phyloP scores from a whole-genome alignment of 179 eudicot species.

The Gypsophila paniculata region DNA sequence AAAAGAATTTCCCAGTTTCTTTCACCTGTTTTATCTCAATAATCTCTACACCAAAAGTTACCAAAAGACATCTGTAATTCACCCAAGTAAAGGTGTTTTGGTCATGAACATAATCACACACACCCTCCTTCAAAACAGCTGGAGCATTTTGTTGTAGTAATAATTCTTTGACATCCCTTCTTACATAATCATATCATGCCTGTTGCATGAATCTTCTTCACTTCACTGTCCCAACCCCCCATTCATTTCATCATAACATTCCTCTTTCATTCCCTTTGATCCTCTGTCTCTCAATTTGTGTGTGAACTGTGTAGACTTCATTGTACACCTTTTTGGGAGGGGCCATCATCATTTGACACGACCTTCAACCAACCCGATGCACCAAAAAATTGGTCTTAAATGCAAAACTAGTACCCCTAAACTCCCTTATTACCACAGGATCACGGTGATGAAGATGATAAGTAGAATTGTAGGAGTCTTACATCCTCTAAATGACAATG shows the following conservation, averaged over 20 bases:
- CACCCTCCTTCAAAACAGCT: neutral
- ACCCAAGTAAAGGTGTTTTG: neutral
- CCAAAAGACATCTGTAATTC: constrained; percentile 7
- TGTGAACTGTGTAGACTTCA: neutral
- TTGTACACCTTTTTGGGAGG: constrained; percentile 6
- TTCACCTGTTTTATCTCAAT: neutral
- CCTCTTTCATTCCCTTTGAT: constrained; percentile 20
- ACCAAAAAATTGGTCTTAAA: constrained; percentile 13
- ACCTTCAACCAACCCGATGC: constrained; percentile 12
- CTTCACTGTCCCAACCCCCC: constrained; percentile 18
- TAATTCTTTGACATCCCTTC: neutral
- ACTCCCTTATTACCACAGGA: neutral
- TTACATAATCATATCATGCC: constrained; percentile 15
- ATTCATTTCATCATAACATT: constrained; percentile 18
- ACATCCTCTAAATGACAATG: constrained; percentile 22
- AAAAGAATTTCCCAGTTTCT: neutral
- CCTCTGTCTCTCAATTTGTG: constrained; percentile 20
- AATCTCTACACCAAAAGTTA: neutral
- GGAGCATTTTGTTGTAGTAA: neutral
- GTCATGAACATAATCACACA: constrained; percentile 11
- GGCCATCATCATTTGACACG: constrained; percentile 5
- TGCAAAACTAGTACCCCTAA: constrained; percentile 19
- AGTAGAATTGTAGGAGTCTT: constrained; percentile 6
- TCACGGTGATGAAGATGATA: neutral
- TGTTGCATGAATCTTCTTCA: constrained; percentile 25